Evolutionary conservation across 2,329 filamentous ascomycete species (phyloP), one percentile per base, ranked within the genome.

Genomic region (Penicillium sp.): DNA sequence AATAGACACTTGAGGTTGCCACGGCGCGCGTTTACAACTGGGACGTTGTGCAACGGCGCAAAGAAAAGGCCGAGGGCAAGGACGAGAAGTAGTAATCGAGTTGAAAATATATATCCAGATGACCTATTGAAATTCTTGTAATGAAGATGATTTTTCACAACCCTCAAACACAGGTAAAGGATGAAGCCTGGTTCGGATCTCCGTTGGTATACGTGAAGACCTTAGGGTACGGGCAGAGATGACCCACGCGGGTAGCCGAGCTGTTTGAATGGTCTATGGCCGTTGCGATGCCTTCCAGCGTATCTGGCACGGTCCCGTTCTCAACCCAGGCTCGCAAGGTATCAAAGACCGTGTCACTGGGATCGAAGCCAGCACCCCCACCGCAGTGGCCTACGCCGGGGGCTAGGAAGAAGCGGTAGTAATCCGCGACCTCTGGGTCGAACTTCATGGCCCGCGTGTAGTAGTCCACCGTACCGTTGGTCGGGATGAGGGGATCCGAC

Each of bases 11-110:
- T 79, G 94, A 99, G 74, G 94, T 99, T 31, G 94, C 94, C 4
- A 91, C 93, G 38, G 94, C 94, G 21, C 83, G 94, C 59, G 92
- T 99, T n/a, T 97, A 99, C 75, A 99, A 99, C 74, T 97, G 94
- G 93, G 94, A 99, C 67, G 91, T 99, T 4, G 90, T 93, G 41
- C 89, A 96, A 78, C 90, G 95, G 75, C 82, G 94, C 63, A 96
- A 96, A 79, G 91, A 96, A 56, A 94, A 91, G 72, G 79, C 76
- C 3, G 76, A 80, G 38, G 76, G 74, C 44, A 74, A 76, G 13
- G 72, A 73, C 51, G 68, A 67, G 57, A 85, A 73, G 39, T 69
- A 69, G 54, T 64, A 64, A 29, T 56, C 54, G 36, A 39, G 10
- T 21, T 21, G 10, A 21, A 23, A 39, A 39, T 39, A 39, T 39